A percentile compares a stretch with the other conserved stretches of the same genome.
These are phyloP conservation scores for Mikania micrantha DNA, from an alignment of 129 eudicot genomes.

Conservation along the genomic window DNA sequence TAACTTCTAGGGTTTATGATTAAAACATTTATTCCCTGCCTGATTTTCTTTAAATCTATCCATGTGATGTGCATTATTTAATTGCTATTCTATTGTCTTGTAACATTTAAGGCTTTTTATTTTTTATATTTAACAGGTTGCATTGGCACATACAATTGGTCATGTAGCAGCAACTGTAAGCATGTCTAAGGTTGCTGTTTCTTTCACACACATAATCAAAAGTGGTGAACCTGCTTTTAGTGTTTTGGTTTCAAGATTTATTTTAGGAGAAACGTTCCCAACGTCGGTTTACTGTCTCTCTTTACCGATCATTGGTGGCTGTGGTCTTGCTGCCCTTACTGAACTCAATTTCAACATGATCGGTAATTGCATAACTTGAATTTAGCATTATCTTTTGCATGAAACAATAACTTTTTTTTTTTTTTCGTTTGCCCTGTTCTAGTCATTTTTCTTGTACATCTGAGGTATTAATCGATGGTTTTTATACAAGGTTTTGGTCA, in stretches of 20 bases:
- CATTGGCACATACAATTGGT: conserved; percentile 71
- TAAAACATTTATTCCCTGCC: neutral
- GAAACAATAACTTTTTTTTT: neutral
- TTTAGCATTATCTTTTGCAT: neutral
- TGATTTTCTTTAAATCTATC: conserved; percentile 2
- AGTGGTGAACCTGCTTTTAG: conserved; percentile 73
- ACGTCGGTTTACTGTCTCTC: conserved; percentile 57
- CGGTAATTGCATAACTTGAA: conserved; percentile 26
- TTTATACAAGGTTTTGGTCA: neutral
- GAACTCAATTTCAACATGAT: conserved; percentile 68
- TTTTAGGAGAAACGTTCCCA: conserved; percentile 56
- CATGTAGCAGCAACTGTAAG: conserved; percentile 83
- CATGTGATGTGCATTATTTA: conserved; percentile 5
- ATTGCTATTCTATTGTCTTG: neutral
- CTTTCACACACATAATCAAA: conserved; percentile 69
- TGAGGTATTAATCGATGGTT: neutral
- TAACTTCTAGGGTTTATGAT: conserved; percentile 2
- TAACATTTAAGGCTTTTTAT: neutral
- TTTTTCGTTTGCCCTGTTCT: neutral
- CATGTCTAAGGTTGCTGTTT: conserved; percentile 76
- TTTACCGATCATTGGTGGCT: conserved; percentile 64
- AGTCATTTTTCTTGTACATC: neutral
- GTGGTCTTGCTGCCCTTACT: conserved; percentile 67
- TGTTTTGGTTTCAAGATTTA: conserved; percentile 51
- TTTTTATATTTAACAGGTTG: conserved; percentile 34